These are phyloP conservation scores for Leucosporidium yakuticum DNA, from an alignment of 768 basidiomycete species.

Conservation along the genomic window DNA sequence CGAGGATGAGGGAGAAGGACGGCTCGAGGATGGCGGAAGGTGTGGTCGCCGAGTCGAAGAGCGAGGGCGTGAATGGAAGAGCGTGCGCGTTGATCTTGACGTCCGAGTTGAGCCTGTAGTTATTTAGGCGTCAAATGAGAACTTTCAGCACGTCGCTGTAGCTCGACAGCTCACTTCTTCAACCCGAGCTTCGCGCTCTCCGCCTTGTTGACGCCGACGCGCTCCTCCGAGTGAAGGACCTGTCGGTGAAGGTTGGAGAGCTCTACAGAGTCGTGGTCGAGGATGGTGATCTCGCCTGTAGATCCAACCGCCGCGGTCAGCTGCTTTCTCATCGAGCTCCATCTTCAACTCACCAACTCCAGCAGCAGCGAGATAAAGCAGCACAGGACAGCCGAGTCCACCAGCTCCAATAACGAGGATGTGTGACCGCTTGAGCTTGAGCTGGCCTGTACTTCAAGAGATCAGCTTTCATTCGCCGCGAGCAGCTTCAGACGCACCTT, in stretches of 20 bases:
- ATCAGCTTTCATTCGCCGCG: background rate
- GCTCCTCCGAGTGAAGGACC: conserved; percentile 69
- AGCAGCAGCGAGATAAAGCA: conserved; percentile 87
- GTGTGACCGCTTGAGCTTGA: conserved; percentile 67
- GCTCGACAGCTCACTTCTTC: conserved; percentile 50
- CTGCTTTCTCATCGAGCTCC: background rate
- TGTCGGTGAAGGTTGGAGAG: conserved; percentile 87
- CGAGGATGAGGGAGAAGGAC: conserved; percentile 68
- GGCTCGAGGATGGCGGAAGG: conserved; percentile 13
- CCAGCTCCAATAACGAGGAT: conserved; percentile 90
- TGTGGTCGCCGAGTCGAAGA: conserved; percentile 14
- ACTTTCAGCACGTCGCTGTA: too few species aligned
- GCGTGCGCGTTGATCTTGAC: conserved; percentile 53
- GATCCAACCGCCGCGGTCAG: too few species aligned
- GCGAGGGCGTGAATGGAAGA: conserved; percentile 42
- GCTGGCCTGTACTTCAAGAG: conserved; percentile 53
- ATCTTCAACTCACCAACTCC: conserved; percentile 65
- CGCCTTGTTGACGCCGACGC: conserved; percentile 72
- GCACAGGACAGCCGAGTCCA: conserved; percentile 88
- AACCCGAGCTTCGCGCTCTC: conserved; percentile 70
- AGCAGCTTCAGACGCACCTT: conserved; percentile 50
- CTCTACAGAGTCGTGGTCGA: conserved; percentile 84
- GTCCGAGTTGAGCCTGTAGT: conserved; percentile 64
- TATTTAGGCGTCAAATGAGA: background rate
- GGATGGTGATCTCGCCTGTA: conserved; percentile 71